Evolutionary conservation across 2,329 filamentous ascomycete species (phyloP), one percentile per base, ranked within the genome.

Genomic region (Fusarium verrucosum): DNA sequence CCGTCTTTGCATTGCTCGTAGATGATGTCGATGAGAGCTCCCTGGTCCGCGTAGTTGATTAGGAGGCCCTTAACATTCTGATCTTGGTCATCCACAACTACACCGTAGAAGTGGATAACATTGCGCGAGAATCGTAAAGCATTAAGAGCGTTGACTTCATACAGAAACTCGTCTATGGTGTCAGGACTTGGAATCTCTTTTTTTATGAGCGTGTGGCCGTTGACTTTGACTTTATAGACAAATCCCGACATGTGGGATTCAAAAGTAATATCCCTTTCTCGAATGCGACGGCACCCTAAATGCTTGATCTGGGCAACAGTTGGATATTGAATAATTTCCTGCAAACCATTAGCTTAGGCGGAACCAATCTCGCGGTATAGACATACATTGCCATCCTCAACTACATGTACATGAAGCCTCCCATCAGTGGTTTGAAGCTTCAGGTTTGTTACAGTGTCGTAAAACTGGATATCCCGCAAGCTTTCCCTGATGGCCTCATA

Each of bases 101-200:
- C 86, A 7, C 92, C 95, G 70, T 94, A 89, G 70, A 98, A 92
- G 44, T 88, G 84, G 61, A 98, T 95, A 58, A 98, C 92, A 70
- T 90, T 89, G 7, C 83, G 82, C 2, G 92, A 92, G 54, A 86
- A 87, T 37, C 85, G 83, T 16, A 99, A 82, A 26, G 87, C 87
- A 75, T 91, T 89, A n/a, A 99, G 86, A 5, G 94, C 94, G 75
- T 98, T 97, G 75, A 97, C 91, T 78, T 99, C 95, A 76, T 99
- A 99, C 3, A 98, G 81, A 72, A 99, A 99, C 75, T 98, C 95
- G 63, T 98, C 94, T 19, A 98, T 89, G 0, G 92, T 95, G 71
- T 98, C 94, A 3, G 94, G 94, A 2, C 94, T 94, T 1, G 95
- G 95, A 16, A 99, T 98, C 74, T 99, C 95, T 76, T 99, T 99